These are phyloP conservation scores for Cordyceps javanica DNA, from an alignment of 2,329 filamentous ascomycete genomes.

Conservation along the genomic window DNA sequence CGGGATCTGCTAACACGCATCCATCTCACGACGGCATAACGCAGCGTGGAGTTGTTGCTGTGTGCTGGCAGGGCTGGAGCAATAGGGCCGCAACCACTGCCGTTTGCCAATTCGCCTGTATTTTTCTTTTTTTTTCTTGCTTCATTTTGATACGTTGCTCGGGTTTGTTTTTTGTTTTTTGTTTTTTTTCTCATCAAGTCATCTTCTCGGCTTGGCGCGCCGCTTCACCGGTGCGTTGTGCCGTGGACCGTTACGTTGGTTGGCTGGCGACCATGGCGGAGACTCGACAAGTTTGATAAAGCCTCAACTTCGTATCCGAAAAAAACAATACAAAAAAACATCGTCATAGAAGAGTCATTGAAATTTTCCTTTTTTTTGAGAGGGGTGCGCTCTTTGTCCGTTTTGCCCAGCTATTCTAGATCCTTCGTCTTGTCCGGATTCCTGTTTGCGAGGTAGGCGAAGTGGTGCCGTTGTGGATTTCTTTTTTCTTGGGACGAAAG, in stretches of 20 bases:
- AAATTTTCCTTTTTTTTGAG: not conserved
- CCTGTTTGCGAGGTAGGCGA: not conserved
- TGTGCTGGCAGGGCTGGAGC: constrained; percentile 2
- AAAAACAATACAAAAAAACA: not conserved
- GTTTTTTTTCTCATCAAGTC: not conserved
- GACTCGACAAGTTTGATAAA: too few relatives aligned
- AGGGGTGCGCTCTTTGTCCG: not conserved
- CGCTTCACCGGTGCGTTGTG: not conserved
- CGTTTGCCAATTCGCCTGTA: not conserved
- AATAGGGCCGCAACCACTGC: not conserved
- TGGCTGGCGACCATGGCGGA: not conserved
- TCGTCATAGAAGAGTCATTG: constrained; percentile 3
- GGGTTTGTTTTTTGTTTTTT: not conserved
- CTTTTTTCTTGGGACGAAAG: not conserved
- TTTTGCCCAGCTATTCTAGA: not conserved
- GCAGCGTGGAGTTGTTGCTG: not conserved
- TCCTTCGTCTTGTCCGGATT: not conserved
- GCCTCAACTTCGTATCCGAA: not conserved
- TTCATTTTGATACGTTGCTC: too few relatives aligned
- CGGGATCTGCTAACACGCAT: not conserved
- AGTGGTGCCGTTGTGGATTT: constrained; percentile 1
- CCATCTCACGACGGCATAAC: not conserved
- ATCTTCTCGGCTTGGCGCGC: not conserved
- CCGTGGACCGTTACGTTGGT: not conserved
- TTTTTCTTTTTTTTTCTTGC: not conserved